Base-by-base conservation (phyloP, 139 green algal genomes). In the Volvox africanus region DNA sequence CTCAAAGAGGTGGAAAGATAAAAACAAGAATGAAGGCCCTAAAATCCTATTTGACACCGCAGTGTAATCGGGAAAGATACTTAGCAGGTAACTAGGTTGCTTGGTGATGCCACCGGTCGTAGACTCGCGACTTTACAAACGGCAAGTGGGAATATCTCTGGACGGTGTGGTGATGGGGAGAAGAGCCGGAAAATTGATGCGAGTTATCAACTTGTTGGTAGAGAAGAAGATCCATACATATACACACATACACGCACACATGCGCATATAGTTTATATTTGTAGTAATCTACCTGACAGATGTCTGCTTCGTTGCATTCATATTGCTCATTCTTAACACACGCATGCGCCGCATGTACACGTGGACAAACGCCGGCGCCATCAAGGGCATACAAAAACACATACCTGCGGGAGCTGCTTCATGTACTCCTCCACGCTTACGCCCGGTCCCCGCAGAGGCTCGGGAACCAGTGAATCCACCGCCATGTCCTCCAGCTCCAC, bases 391-490 rank as follows among this genome's bases (percentile, higher is more conserved):
- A 73, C 65, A 73, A 6, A 69, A 5, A 24, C 11, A 73, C 91
- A 13, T 76, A 97, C 96, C 92, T 98, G 71, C 12, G 96, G 96
- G 62, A 99, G 94, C 20, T 73, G 35, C n/a, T 93, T 61, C 95
- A 99, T 95, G 93, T 97, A 99, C 24, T 96, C 92, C 24, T 96
- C 89, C 68, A 86, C 87, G 87, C 80, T 67, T 68, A 86, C 35
- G 88, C 21, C 82, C 85, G 32, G 5, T 80, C 50, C 73, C 61
- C 78, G 75, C 55, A 98, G 93, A 16, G 85, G 76, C 36, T 93
- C 86, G 0, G 98, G 98, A 69, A 99, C 97, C 22, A 99, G 89
- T 89, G 93, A 98, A 76, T 98, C 92, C 77, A 99, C 94, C 0
- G 91, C 17, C 22, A 99, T 92, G 81, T 97, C 91, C 2, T 90